These are phyloP conservation scores for Trichoderma guizhouense DNA, from an alignment of 2,329 filamentous ascomycete genomes.

Conservation along the genomic window DNA sequence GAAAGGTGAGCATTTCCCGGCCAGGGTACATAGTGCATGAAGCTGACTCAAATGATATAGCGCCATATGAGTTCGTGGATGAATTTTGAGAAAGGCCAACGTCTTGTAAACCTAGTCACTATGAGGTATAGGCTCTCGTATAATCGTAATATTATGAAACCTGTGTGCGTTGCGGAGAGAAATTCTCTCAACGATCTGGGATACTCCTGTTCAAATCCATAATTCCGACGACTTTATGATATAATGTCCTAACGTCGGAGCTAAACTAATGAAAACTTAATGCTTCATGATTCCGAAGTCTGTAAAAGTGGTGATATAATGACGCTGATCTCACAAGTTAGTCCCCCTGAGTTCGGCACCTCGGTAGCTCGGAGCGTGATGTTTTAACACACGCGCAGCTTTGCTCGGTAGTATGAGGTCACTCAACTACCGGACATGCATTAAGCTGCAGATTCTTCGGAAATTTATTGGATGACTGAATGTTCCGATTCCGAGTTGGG, in stretches of 20 bases:
- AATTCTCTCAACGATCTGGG: neutral
- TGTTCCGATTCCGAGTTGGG: neutral
- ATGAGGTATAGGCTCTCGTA: neutral
- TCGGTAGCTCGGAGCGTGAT: neutral
- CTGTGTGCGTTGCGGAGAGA: neutral
- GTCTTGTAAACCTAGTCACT: neutral
- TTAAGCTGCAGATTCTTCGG: neutral
- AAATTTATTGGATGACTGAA: neutral
- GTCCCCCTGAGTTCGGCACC: neutral
- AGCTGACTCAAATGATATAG: neutral
- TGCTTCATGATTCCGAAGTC: neutral
- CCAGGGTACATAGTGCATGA: neutral
- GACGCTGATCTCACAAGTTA: neutral
- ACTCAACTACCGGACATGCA: neutral
- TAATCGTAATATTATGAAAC: neutral
- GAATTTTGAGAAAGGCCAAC: neutral
- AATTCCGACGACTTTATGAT: neutral
- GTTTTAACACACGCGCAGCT: too few relatives aligned
- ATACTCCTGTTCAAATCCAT: neutral
- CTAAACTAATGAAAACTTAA: neutral
- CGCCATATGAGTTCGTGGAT: neutral
- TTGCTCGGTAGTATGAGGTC: neutral
- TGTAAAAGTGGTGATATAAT: neutral
- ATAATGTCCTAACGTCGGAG: neutral
- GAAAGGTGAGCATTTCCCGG: neutral